Conservation (phyloP, 2,329 filamentous ascomycete genomes). For the Claviceps monticola region DNA sequence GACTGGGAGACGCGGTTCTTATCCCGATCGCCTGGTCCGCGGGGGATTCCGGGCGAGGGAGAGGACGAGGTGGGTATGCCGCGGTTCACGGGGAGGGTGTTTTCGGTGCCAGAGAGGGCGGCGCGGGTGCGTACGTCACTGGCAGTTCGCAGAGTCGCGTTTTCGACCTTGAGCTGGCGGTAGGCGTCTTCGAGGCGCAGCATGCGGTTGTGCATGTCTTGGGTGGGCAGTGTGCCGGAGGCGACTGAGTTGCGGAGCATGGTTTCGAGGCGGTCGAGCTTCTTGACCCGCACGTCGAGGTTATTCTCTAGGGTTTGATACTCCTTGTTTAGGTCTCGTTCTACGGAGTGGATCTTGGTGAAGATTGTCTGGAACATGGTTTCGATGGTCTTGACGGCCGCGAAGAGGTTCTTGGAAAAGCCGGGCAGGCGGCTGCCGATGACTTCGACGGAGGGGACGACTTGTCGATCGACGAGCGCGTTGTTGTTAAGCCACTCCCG, state of each 20-base stretch:
- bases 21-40: constrained; percentile 33
- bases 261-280: constrained; percentile 75
- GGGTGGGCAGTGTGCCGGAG: constrained; percentile 29
- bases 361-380: constrained; percentile 65
- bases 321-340: constrained; percentile 80
- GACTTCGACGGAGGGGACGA: constrained; percentile 68
- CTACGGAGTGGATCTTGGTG: constrained; percentile 66
- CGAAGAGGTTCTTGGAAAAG: constrained; percentile 80
- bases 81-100: constrained; percentile 10
- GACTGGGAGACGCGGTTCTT: constrained; percentile 23
- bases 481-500: constrained; percentile 86
- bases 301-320: constrained; percentile 76
- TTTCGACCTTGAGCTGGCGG: constrained; percentile 49
- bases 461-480: constrained; percentile 74
- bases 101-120: constrained; percentile 25
- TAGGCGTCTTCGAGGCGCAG: constrained; percentile 46
- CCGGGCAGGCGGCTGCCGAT: constrained; percentile 74
- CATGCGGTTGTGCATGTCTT: constrained; percentile 32
- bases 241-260: constrained; percentile 55
- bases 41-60: constrained; percentile 40
- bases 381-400: constrained; percentile 80
- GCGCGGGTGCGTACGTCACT: constrained; percentile 42
- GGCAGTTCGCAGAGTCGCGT: constrained; percentile 54
- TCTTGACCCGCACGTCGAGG: constrained; percentile 67
- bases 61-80: constrained; percentile 22